A percentile compares a stretch with the other conserved stretches of the same genome.
These are phyloP conservation scores for Sclerotinia trifoliorum DNA, from an alignment of 2,329 filamentous ascomycete species.

Conservation along the genomic window DNA sequence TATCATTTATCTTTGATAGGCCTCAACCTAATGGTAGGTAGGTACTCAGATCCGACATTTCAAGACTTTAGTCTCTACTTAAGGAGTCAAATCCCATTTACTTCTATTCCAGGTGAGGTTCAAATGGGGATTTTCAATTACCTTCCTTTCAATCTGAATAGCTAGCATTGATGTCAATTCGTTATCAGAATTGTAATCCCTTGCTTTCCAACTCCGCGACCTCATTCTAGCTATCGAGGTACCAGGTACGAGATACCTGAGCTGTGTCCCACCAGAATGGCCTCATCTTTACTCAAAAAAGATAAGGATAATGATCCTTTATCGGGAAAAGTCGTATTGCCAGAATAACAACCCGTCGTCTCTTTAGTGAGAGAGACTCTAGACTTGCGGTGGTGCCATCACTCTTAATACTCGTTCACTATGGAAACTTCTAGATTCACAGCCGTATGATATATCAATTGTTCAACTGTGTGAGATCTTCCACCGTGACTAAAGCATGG, in stretches of 20 bases:
- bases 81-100: conserved; percentile 24
- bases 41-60: too few species aligned
- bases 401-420: neutral
- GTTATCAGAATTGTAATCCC: conserved; percentile 30
- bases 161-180: conserved; percentile 23
- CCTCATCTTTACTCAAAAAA: conserved; percentile 26
- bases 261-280: conserved; percentile 32
- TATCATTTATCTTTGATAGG: conserved; percentile 19
- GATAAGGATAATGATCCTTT: conserved; percentile 3
- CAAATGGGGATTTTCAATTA: neutral
- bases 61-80: too few species aligned
- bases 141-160: neutral
- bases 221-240: neutral
- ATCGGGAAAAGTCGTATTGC: neutral
- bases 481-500: too few species aligned
- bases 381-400: neutral
- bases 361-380: conserved; percentile 17
- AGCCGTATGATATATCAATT: too few species aligned
- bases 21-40: too few species aligned
- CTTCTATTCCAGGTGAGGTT: neutral
- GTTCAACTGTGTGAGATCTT: too few species aligned
- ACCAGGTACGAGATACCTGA: conserved; percentile 25
- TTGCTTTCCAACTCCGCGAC: neutral
- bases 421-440: too few species aligned
- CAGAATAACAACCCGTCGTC: neutral